Evolutionary conservation across 2,329 filamentous ascomycete genomes (phyloP), one percentile per base, ranked within the genome.

Genomic region (Penicillium capsulatum): DNA sequence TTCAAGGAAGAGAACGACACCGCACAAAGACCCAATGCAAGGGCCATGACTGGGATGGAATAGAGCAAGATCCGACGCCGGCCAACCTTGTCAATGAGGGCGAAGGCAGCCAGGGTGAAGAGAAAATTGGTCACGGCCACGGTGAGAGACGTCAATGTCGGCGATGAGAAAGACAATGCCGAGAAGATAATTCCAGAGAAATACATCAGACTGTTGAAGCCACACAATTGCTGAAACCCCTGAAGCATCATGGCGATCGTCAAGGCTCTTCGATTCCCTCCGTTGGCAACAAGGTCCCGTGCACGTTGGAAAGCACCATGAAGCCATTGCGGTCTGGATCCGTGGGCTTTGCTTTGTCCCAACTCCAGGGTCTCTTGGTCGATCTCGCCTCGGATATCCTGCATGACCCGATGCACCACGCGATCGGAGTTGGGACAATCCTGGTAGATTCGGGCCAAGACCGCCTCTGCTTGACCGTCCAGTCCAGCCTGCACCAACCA

Each of bases 201-300:
- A 65, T 94, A 94, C 87, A 94, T 94, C 19, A 95, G 72, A 8
- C 85, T 89, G 67, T 95, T 94, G 64, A 92, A 92, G 1, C 86
- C 89, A 55, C 86, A 92, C 1, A 94, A 74, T 62, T 97, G 91
- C 65, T 96, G 91, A 5, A 94, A 70, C 0, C 81, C 87, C 58
- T 96, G 90, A 2, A 96, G 73, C 48, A 92, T 76, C 65, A 89
- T 94, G 1, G 90, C 88, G 59, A 96, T 92, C 0, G 77, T 77
- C 58, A 96, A 65, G 0, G 91, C 90, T 44, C 88, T 78, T 36
- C 67, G 58, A 37, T 81, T 57, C 68, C 74, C 50, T 77, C 76
- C 58, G 37, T 57, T 51, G 26, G 50, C 62, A 57, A 53, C 58
- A 4, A 70, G 50, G 20, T 61, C 57, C 9, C 50, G 48, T 3